Evolutionary conservation across 176 grass and related monocot genomes (phyloP).

Genomic region (maize (Zea mays)): Zm-B73-REFERENCE-NAM-5.0 NC_050096.1:89139501-89140000

Average conservation of each 20-base stretch:
- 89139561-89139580: conserved; percentile 65
- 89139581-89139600: conserved; percentile 80
- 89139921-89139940: conserved; percentile 63
- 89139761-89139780: conserved; percentile 53
- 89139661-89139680: conserved; percentile 61
- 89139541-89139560: conserved; percentile 59
- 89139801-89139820: conserved; percentile 43
- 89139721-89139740: conserved; percentile 78
- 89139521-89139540: conserved; percentile 35
- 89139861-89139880: conserved; percentile 47
- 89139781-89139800: conserved; percentile 52
- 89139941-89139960: conserved; percentile 68
- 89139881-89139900: conserved; percentile 67
- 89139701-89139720: conserved; percentile 88
- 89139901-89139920: conserved; percentile 57
- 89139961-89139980: conserved; percentile 65
- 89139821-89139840: conserved; percentile 69
- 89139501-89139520: conserved; percentile 37
- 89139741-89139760: conserved; percentile 80
- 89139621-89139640: conserved; percentile 72
- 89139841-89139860: conserved; percentile 51
- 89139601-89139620: conserved; percentile 58
- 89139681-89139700: conserved; percentile 50
- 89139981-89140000: conserved; percentile 78
- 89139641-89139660: conserved; percentile 73